Percentiles rank a stretch among this genome's conserved stretches.
phyloP scores from a whole-genome alignment of 805 yeast species.

The Wickerhamiella azyma region DNA sequence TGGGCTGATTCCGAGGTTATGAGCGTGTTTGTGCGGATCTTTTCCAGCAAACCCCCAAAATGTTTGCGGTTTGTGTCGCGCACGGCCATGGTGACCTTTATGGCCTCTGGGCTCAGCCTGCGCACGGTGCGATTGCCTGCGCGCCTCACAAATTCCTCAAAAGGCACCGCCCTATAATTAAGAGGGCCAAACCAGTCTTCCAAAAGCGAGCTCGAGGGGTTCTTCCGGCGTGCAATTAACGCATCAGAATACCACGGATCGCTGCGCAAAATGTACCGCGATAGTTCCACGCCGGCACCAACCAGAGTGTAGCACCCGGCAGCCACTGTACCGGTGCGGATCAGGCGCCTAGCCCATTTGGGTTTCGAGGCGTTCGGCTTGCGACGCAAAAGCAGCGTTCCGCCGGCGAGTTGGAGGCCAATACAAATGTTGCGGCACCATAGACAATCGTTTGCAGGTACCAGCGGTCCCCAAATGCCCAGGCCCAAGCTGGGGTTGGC shows the following conservation, averaged over 20 bases:
- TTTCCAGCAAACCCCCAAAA: background rate
- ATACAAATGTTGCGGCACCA: constrained; percentile 7
- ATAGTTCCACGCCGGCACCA: background rate
- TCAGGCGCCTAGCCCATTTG: constrained; percentile 4
- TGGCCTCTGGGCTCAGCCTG: background rate
- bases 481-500: constrained; percentile 4
- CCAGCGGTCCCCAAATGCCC: constrained; percentile 6
- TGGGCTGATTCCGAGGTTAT: background rate
- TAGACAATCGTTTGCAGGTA: constrained; percentile 5
- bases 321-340: background rate
- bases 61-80: constrained; percentile 1
- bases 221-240: background rate
- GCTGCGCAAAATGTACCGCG: constrained; percentile 1
- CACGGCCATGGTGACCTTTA: background rate
- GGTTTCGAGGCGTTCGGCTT: constrained; percentile 1
- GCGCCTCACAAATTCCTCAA: constrained; percentile 2
- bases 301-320: background rate
- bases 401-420: constrained; percentile 1
- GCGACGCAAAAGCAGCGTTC: constrained; percentile 2
- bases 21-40: background rate
- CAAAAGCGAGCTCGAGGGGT: background rate
- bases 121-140: background rate
- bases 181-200: constrained; percentile 7
- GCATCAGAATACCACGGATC: constrained; percentile 8
- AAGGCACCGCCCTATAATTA: background rate